A percentile compares a stretch with the other conserved stretches of the same genome.
Evolutionary conservation across 805 yeast genomes (phyloP).

Genomic region (Nakazawaea populi): DNA sequence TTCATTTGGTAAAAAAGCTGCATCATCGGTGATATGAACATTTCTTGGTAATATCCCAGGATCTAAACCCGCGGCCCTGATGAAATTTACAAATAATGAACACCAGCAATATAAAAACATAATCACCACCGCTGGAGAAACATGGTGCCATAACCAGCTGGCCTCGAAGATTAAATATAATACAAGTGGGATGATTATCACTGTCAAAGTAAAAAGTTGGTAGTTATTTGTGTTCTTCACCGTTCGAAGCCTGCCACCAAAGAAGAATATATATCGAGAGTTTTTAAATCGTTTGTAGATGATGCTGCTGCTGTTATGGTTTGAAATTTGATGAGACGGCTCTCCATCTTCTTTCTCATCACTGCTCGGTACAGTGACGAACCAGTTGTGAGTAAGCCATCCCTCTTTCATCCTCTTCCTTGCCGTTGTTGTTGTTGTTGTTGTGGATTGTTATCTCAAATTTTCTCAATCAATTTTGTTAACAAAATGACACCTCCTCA

Average conservation of each 20-base stretch:
- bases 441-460: background rate
- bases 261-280: slow-evolving; percentile 40
- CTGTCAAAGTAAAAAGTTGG: slow-evolving; percentile 28
- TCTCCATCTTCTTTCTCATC: background rate
- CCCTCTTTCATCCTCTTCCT: background rate
- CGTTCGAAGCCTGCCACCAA: slow-evolving; percentile 61
- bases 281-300: slow-evolving; percentile 35
- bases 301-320: background rate
- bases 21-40: slow-evolving; percentile 45
- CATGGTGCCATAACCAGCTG: slow-evolving; percentile 49
- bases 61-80: slow-evolving; percentile 53
- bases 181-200: slow-evolving; percentile 39
- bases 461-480: background rate
- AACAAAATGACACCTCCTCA: no score
- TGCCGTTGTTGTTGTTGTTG: background rate
- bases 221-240: slow-evolving; percentile 32
- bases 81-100: slow-evolving; percentile 38
- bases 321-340: no score
- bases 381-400: slow-evolving; percentile 3
- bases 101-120: slow-evolving; percentile 56
- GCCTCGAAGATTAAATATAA: slow-evolving; percentile 48
- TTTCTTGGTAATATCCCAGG: slow-evolving; percentile 71
- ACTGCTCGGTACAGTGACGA: background rate
- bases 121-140: slow-evolving; percentile 51
- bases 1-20: slow-evolving; percentile 45